These are phyloP conservation scores for Pestalotiopsis sp. DNA, from an alignment of 2,329 filamentous ascomycete species.

Conservation along the genomic window DNA sequence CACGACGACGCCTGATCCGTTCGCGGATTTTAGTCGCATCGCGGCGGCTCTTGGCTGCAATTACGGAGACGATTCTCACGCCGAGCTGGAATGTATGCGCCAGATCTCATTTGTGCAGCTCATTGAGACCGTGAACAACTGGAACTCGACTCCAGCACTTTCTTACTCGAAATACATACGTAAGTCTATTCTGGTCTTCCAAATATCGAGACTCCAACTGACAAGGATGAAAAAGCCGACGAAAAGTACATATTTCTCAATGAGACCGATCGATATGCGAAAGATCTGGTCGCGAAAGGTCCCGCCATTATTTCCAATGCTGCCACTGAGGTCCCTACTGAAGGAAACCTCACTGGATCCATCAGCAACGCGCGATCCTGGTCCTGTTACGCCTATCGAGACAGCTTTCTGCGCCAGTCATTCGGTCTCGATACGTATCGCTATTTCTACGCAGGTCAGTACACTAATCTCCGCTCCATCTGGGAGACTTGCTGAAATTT, in stretches of 20 bases:
- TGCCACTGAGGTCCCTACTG: not conserved
- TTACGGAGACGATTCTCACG: not conserved
- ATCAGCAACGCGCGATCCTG: not conserved
- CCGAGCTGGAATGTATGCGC: conserved; percentile 7
- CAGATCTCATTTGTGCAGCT: conserved; percentile 7
- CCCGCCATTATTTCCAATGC: conserved; percentile 1
- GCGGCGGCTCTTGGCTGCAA: conserved; percentile 4
- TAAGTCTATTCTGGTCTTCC: not conserved
- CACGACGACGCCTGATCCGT: conserved; percentile 3
- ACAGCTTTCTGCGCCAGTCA: conserved; percentile 1
- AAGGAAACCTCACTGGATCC: not conserved
- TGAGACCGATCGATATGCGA: not conserved
- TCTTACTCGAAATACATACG: not conserved
- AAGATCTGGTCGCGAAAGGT: not conserved
- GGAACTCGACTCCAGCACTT: conserved; percentile 1
- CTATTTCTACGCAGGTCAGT: conserved; percentile 4
- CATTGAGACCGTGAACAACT: not conserved
- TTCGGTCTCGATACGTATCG: conserved; percentile 5
- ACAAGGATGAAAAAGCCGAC: not conserved
- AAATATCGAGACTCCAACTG: not conserved
- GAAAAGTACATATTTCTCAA: conserved; percentile 6
- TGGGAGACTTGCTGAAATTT: too few relatives aligned
- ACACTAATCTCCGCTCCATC: not conserved
- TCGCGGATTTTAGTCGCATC: not conserved
- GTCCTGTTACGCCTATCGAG: not conserved